Percentiles rank a stretch among this genome's conserved stretches.
phyloP scores from a whole-genome alignment of 1,139 yeast genomes.

The Saccharomyces hybrid region DNA sequence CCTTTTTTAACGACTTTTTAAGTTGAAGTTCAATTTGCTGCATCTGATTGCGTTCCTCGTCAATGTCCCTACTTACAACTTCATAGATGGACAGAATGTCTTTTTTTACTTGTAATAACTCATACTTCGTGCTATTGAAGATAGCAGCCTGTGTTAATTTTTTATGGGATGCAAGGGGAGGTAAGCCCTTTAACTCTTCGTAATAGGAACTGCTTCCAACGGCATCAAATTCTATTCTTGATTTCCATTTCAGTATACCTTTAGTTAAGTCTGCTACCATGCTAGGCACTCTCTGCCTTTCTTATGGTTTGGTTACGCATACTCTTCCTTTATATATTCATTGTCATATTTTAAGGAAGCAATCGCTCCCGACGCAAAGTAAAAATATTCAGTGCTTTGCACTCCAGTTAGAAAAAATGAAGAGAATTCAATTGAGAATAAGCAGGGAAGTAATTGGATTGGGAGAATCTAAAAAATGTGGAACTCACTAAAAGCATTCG shows the following conservation, averaged over 20 bases:
- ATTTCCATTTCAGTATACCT: background rate
- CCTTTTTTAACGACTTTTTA: conserved; percentile 17
- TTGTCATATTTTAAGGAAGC: background rate
- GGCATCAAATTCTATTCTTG: background rate
- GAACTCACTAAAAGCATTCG: conserved; percentile 12
- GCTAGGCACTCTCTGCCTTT: background rate
- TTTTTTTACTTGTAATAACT: conserved; percentile 16
- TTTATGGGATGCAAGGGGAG: background rate
- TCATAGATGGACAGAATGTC: conserved; percentile 18
- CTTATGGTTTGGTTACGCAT: background rate
- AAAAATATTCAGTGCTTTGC: background rate
- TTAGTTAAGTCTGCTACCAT: background rate
- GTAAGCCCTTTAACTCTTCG: background rate
- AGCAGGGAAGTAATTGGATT: background rate
- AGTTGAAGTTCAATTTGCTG: conserved; percentile 19
- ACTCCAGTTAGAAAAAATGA: background rate
- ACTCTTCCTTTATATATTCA: background rate
- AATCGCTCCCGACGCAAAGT: background rate
- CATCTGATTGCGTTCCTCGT: conserved; percentile 21
- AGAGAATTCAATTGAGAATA: background rate
- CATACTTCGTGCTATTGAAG: conserved; percentile 18
- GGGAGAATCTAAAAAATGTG: background rate
- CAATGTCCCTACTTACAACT: conserved; percentile 19
- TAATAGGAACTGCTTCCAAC: conserved; percentile 2
- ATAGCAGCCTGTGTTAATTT: conserved; percentile 16